Conservation (phyloP, 2,329 filamentous ascomycete genomes). For the Arthrobotrys entomopaga region DNA sequence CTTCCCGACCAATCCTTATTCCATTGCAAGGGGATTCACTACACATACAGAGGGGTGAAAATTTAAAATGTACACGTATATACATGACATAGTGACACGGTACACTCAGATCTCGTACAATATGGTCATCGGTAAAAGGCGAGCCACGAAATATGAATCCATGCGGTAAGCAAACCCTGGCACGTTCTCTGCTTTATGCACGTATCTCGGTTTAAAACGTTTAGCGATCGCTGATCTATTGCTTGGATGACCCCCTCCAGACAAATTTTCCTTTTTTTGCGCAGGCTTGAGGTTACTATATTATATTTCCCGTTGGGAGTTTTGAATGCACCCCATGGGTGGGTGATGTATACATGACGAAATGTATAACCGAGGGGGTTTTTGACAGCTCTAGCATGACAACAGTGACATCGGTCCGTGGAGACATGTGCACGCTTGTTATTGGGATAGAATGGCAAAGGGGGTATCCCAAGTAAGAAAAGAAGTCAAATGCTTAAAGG, state of each 20-base stretch:
- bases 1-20: no score
- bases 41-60: no score
- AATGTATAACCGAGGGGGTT: slow-evolving; percentile 18
- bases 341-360: slow-evolving; percentile 48
- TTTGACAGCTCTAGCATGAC: neutral
- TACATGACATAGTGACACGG: neutral
- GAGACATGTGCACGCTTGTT: neutral
- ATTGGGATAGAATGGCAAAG: neutral
- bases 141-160: slow-evolving; percentile 9
- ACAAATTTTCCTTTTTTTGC: neutral
- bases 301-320: slow-evolving; percentile 14
- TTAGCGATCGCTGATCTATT: neutral
- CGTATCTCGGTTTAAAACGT: neutral
- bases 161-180: neutral
- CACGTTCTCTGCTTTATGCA: neutral
- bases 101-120: slow-evolving; percentile 25
- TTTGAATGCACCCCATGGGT: slow-evolving; percentile 8
- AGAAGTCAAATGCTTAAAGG: neutral
- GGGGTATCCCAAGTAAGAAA: neutral
- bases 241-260: neutral
- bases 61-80: no score
- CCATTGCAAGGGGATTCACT: no score
- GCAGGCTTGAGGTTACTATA: neutral
- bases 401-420: neutral
- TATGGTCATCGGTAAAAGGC: slow-evolving; percentile 19